Evolutionary conservation across 305 asterid species (phyloP).

Genomic region (Andrographis paniculata): DNA sequence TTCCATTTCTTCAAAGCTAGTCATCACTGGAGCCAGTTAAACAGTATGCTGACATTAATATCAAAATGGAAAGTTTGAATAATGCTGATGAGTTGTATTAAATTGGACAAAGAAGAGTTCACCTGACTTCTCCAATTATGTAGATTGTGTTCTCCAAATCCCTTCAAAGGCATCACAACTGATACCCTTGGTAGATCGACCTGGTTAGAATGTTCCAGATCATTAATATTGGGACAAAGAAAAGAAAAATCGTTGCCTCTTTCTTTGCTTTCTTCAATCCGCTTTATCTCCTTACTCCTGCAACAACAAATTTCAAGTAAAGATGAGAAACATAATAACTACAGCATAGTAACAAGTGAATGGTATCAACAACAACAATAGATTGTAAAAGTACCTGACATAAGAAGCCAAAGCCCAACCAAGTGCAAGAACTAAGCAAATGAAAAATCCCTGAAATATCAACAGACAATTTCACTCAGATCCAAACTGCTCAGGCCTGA

Average conservation of each 20-base stretch:
- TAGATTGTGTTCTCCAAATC: slow-evolving; percentile 94
- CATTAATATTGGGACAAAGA: slow-evolving; percentile 62
- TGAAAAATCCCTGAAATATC: slow-evolving; percentile 61
- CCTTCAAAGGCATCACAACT: slow-evolving; percentile 96
- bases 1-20: too few relatives aligned
- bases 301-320: slow-evolving; percentile 17
- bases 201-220: slow-evolving; percentile 88
- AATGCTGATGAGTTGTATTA: too few relatives aligned
- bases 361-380: slow-evolving; percentile 10
- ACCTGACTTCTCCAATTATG: slow-evolving; percentile 99
- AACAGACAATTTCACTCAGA: slow-evolving; percentile 6
- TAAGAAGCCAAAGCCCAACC: slow-evolving; percentile 93
- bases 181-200: slow-evolving; percentile 76
- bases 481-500: slow-evolving; percentile 3
- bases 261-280: slow-evolving; percentile 43
- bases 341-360: slow-evolving; percentile 6
- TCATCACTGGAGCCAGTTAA: too few relatives aligned
- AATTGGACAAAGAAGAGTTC: slow-evolving; percentile 7
- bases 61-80: too few relatives aligned
- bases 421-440: slow-evolving; percentile 80
- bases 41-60: too few relatives aligned
- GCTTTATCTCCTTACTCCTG: slow-evolving; percentile 84
- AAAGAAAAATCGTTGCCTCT: slow-evolving; percentile 72
- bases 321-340: background rate
- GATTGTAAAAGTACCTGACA: slow-evolving; percentile 57